Conservation (phyloP, 2,329 filamentous ascomycete species). For the Orbilia quercus region DNA sequence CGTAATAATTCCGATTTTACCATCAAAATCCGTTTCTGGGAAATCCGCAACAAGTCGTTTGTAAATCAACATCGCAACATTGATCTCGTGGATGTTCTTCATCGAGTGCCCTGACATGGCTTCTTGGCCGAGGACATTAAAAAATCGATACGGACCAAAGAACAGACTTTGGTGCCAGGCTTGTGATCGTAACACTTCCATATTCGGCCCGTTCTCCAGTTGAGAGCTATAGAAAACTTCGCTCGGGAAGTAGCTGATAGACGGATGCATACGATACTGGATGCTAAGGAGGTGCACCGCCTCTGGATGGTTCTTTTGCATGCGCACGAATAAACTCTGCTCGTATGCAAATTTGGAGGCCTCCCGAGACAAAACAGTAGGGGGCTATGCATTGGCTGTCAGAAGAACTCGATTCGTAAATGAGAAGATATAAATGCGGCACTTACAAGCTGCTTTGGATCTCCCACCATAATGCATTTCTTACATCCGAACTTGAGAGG, state of each 20-base stretch:
- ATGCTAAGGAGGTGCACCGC: slow-evolving; percentile 95
- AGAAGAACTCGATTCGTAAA: neutral
- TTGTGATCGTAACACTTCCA: slow-evolving; percentile 78
- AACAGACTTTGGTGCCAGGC: slow-evolving; percentile 87
- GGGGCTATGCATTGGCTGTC: slow-evolving; percentile 67
- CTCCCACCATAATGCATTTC: slow-evolving; percentile 96
- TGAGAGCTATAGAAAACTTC: slow-evolving; percentile 89
- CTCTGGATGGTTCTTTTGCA: slow-evolving; percentile 90
- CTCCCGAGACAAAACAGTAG: slow-evolving; percentile 93
- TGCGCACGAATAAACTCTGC: slow-evolving; percentile 96
- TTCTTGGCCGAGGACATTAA: slow-evolving; percentile 91
- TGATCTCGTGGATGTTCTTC: slow-evolving; percentile 86
- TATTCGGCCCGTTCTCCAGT: slow-evolving; percentile 84
- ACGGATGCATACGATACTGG: slow-evolving; percentile 99
- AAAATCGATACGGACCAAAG: slow-evolving; percentile 94
- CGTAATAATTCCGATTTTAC: slow-evolving; percentile 96
- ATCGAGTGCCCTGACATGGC: slow-evolving; percentile 85
- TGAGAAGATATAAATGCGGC: slow-evolving; percentile 13
- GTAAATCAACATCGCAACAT: slow-evolving; percentile 86
- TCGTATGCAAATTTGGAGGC: slow-evolving; percentile 94
- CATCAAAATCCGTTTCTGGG: slow-evolving; percentile 73
- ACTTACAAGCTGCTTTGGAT: slow-evolving; percentile 83
- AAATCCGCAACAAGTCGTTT: slow-evolving; percentile 81
- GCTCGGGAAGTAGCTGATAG: slow-evolving; percentile 92
- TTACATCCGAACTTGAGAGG: slow-evolving; percentile 96